These are phyloP conservation scores for Umbelopsis vinacea DNA, from an alignment of 192 early-diverging fungal species.

Conservation along the genomic window DNA sequence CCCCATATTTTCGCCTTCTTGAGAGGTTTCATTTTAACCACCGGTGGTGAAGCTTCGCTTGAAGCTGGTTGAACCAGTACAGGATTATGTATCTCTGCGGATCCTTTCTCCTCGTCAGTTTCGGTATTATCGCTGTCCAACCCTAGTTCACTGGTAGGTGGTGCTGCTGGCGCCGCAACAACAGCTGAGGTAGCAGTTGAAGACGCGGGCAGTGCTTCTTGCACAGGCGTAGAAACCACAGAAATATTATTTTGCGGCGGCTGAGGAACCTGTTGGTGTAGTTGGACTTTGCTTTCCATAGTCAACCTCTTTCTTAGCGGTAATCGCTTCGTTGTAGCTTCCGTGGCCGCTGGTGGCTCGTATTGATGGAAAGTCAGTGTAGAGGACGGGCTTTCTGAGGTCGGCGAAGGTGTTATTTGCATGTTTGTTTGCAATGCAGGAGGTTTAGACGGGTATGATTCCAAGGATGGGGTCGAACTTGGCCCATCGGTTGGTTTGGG, in stretches of 20 bases:
- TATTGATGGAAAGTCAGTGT: slow-evolving; percentile 6
- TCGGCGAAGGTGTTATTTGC: not conserved
- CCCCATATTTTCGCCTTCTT: not conserved
- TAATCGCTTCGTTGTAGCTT: not conserved
- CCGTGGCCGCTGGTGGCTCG: not conserved
- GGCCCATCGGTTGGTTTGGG: not conserved
- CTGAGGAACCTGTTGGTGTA: not conserved
- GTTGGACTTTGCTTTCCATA: slow-evolving; percentile 7
- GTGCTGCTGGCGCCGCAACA: not conserved
- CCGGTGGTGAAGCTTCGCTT: not conserved
- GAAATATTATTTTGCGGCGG: not conserved
- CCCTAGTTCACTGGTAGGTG: not conserved
- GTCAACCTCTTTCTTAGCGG: slow-evolving; percentile 1
- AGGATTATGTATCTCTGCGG: not conserved
- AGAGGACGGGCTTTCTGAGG: not conserved
- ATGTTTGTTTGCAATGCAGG: not conserved
- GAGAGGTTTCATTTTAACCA: not conserved
- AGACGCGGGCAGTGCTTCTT: not conserved
- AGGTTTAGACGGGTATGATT: not conserved
- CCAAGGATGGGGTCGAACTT: not conserved
- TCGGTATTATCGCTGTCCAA: slow-evolving; percentile 29
- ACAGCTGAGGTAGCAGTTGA: not conserved
- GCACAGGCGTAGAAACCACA: not conserved
- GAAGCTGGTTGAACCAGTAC: too few relatives aligned
- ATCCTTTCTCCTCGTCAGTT: slow-evolving; percentile 26